Evolutionary conservation across 495 filamentous ascomycete species (phyloP).

Genomic region (Podospora didyma): DNA sequence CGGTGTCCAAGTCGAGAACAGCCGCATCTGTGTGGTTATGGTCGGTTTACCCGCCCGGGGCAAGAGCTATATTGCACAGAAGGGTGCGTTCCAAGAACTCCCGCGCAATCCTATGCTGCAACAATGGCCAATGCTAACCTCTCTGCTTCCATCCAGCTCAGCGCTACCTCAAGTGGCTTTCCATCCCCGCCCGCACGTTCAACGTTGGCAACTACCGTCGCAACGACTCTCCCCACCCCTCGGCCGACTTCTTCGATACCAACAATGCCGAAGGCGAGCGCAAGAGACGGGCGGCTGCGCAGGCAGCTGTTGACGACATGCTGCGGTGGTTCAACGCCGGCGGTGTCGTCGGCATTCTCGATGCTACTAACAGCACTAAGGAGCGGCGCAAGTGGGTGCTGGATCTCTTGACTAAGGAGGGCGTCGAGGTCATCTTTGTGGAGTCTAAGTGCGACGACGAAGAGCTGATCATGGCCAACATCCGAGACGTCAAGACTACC

Average conservation of each 20-base stretch:
- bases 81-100: conserved; percentile 60
- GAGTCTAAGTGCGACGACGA: conserved; percentile 95
- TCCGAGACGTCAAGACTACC: conserved; percentile 94
- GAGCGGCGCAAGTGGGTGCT: conserved; percentile 86
- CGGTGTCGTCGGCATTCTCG: conserved; percentile 84
- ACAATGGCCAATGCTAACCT: no score
- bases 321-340: conserved; percentile 76
- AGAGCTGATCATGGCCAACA: conserved; percentile 92
- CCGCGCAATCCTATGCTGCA: no score
- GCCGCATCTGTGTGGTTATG: conserved; percentile 97
- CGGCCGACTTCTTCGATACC: conserved; percentile 89
- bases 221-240: conserved; percentile 75
- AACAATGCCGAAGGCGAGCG: conserved; percentile 86
- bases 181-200: conserved; percentile 87
- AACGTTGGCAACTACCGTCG: conserved; percentile 96
- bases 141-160: conserved; percentile 57
- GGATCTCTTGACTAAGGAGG: conserved; percentile 63
- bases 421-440: conserved; percentile 88
- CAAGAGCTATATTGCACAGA: conserved; percentile 95
- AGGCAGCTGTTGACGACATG: conserved; percentile 90
- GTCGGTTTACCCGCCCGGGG: conserved; percentile 92
- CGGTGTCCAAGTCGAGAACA: conserved; percentile 78
- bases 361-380: conserved; percentile 94
- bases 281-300: conserved; percentile 77
- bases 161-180: conserved; percentile 93